Conservation (phyloP, 2,329 filamentous ascomycete species). For the Exophiala phaeomuriformis region DNA sequence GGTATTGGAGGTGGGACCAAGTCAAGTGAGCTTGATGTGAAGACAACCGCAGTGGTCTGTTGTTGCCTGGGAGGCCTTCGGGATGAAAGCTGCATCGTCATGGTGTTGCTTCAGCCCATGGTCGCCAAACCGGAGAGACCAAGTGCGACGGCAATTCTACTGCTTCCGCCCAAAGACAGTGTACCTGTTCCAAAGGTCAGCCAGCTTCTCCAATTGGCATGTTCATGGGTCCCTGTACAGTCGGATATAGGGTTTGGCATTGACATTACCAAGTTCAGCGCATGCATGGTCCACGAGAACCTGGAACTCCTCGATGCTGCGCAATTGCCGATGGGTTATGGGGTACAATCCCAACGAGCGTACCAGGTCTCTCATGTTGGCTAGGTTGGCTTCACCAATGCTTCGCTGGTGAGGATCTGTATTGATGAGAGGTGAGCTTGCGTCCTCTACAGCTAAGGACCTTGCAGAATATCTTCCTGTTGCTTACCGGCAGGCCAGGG, state of each 20-base stretch:
- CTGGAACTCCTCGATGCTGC: constrained; percentile 6
- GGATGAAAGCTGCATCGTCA: no score
- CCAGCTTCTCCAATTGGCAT: not conserved
- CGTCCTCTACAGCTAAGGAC: not conserved
- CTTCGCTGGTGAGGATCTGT: constrained; percentile 9
- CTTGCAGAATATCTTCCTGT: not conserved
- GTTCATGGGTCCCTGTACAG: constrained; percentile 5
- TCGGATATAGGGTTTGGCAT: constrained; percentile 16
- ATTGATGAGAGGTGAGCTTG: not conserved
- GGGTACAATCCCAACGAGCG: constrained; percentile 11
- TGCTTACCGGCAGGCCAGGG: constrained; percentile 13
- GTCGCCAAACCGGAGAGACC: no score
- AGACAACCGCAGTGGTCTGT: not conserved
- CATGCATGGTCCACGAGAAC: constrained; percentile 5
- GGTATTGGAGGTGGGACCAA: not conserved
- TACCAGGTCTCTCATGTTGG: constrained; percentile 15
- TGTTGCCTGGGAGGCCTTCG: not conserved
- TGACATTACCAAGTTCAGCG: constrained; percentile 10
- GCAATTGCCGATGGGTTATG: constrained; percentile 4
- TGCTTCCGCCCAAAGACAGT: constrained; percentile 1
- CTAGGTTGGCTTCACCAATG: constrained; percentile 16
- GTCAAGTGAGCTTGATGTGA: not conserved
- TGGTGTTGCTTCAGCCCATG: no score
- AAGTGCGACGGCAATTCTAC: not conserved
- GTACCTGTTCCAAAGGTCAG: not conserved